These are phyloP conservation scores for Syzygium jambos DNA, from an alignment of 345 rosid genomes.

Conservation along the genomic window DNA sequence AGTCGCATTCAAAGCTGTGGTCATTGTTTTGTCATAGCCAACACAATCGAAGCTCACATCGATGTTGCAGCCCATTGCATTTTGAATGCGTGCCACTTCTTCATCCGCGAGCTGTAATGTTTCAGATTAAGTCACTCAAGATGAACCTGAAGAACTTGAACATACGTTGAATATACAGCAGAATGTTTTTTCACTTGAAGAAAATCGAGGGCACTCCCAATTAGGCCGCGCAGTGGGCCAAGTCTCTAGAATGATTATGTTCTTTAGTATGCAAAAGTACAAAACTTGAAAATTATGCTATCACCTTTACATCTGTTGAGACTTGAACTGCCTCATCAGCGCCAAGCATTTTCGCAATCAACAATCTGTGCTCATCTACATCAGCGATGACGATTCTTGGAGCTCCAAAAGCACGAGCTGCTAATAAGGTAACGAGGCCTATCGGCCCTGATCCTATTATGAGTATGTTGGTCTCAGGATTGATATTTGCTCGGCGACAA, in stretches of 20 bases:
- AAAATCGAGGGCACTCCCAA: background rate
- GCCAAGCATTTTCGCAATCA: constrained; percentile 69
- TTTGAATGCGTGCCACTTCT: constrained; percentile 54
- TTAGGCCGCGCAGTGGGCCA: background rate
- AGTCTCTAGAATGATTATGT: background rate
- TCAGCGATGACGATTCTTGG: constrained; percentile 71
- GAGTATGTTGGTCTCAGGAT: constrained; percentile 64
- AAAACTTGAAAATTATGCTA: background rate
- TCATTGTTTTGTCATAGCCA: constrained; percentile 83
- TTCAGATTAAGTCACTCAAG: background rate
- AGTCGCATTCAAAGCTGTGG: constrained; percentile 68
- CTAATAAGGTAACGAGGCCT: constrained; percentile 81
- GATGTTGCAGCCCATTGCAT: constrained; percentile 49
- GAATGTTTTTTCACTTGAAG: background rate
- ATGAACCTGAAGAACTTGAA: background rate
- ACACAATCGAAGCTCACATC: constrained; percentile 87
- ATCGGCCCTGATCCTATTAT: constrained; percentile 91
- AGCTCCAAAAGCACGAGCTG: constrained; percentile 89
- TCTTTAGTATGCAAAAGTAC: background rate
- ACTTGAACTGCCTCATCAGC: constrained; percentile 62
- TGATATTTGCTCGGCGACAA: constrained; percentile 72
- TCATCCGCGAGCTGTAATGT: constrained; percentile 43
- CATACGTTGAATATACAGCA: background rate
- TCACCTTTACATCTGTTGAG: constrained; percentile 54
- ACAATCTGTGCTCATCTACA: constrained; percentile 63